These are phyloP conservation scores for Corynespora cassiicola DNA, from an alignment of 2,329 filamentous ascomycete genomes.

Conservation along the genomic window DNA sequence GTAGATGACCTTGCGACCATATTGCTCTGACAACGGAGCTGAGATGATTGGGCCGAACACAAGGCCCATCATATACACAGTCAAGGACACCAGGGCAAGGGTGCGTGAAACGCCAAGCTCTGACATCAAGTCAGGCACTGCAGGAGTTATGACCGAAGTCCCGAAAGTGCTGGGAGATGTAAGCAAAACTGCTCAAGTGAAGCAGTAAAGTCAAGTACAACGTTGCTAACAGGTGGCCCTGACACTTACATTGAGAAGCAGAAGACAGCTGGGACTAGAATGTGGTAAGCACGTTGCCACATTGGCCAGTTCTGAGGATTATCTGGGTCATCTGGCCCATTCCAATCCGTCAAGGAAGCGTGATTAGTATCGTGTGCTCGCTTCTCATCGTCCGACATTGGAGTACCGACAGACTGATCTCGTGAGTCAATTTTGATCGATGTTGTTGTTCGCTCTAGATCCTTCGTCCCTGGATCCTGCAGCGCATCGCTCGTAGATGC, in stretches of 20 bases:
- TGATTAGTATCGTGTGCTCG: too few relatives aligned
- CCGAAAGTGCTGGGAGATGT: conserved; percentile 52
- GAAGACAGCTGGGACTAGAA: conserved; percentile 3
- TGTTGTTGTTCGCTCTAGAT: too few relatives aligned
- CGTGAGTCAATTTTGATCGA: too few relatives aligned
- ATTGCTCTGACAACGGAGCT: conserved; percentile 63
- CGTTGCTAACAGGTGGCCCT: too few relatives aligned
- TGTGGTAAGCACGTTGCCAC: conserved; percentile 4
- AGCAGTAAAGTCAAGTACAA: too few relatives aligned
- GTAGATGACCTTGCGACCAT: conserved; percentile 62
- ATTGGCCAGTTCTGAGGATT: conserved; percentile 5
- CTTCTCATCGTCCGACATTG: too few relatives aligned
- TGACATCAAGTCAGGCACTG: conserved; percentile 50
- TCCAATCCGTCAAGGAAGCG: too few relatives aligned
- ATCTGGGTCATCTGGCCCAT: conserved; percentile 2
- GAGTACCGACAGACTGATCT: too few relatives aligned
- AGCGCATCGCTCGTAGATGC: too few relatives aligned
- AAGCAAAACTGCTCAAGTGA: too few relatives aligned
- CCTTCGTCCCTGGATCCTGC: too few relatives aligned
- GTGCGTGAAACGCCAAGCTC: conserved; percentile 63
- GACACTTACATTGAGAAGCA: conserved; percentile 5
- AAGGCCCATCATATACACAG: conserved; percentile 65
- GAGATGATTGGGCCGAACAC: conserved; percentile 64
- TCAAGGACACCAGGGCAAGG: conserved; percentile 62
- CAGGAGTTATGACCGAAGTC: conserved; percentile 59